Evolutionary conservation across 192 early-diverging fungal genomes (phyloP).

Genomic region (Podila epigama): DNA sequence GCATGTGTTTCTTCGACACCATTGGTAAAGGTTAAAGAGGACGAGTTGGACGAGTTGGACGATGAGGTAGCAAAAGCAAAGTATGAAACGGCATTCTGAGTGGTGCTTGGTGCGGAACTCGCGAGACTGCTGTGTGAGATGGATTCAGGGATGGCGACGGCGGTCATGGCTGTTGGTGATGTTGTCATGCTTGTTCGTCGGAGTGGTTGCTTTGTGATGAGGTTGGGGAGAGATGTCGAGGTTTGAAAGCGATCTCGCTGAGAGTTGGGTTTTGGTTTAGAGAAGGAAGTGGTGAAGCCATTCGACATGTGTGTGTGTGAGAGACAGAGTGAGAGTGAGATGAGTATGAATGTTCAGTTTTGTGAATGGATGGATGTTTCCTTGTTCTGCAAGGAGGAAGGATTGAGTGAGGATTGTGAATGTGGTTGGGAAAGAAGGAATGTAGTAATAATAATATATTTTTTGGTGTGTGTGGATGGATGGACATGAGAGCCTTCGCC

Average conservation of each 20-base stretch:
- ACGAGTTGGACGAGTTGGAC: not conserved
- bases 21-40: not conserved
- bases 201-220: conserved; percentile 36
- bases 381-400: too few relatives aligned
- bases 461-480: too few relatives aligned
- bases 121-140: not conserved
- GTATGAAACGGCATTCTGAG: not conserved
- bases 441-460: too few relatives aligned
- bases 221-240: conserved; percentile 20
- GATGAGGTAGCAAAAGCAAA: not conserved
- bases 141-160: conserved; percentile 2
- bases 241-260: not conserved
- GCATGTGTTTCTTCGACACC: not conserved
- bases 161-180: conserved; percentile 1
- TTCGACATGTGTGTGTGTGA: conserved; percentile 17
- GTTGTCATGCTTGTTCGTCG: conserved; percentile 30
- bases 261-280: conserved; percentile 8
- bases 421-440: too few relatives aligned
- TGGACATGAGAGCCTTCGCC: too few relatives aligned
- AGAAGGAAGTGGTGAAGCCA: conserved; percentile 15
- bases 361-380: too few relatives aligned
- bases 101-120: not conserved
- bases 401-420: too few relatives aligned
- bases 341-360: not conserved
- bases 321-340: not conserved